A percentile compares a stretch with the other conserved stretches of the same genome.
Evolutionary conservation across 2,329 filamentous ascomycete species (phyloP).

Genomic region (Trichoderma oligosporum): DNA sequence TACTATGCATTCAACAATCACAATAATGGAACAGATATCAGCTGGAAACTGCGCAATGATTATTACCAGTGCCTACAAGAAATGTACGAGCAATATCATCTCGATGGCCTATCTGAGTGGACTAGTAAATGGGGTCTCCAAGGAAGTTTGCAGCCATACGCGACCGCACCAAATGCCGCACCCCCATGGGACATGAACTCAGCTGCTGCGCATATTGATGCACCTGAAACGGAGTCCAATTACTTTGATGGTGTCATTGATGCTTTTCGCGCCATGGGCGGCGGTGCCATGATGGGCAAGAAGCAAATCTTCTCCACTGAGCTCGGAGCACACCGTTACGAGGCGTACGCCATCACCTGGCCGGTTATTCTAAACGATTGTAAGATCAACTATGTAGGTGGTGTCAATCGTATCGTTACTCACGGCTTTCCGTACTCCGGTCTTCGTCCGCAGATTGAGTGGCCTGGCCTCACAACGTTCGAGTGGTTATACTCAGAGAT

Average conservation of each 20-base stretch:
- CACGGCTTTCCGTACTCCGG: constrained; percentile 4
- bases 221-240: constrained; percentile 8
- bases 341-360: constrained; percentile 2
- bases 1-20: constrained; percentile 3
- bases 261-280: constrained; percentile 5
- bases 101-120: not conserved
- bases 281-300: constrained; percentile 4
- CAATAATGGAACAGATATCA: constrained; percentile 3
- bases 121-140: constrained; percentile 7
- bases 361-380: constrained; percentile 6
- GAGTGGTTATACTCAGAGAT: constrained; percentile 10
- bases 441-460: constrained; percentile 2
- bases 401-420: constrained; percentile 3
- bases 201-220: constrained; percentile 5
- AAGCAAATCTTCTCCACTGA: constrained; percentile 11
- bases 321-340: constrained; percentile 2
- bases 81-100: constrained; percentile 4
- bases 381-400: constrained; percentile 7
- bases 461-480: constrained; percentile 4
- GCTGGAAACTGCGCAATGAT: constrained; percentile 9
- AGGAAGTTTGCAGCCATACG: constrained; percentile 2
- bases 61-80: constrained; percentile 10
- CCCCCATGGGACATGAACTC: constrained; percentile 11
- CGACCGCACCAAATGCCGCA: not conserved
- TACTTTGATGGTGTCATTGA: constrained; percentile 10